Evolutionary conservation across 2,329 filamentous ascomycete species (phyloP), one percentile per base, ranked within the genome.

Genomic region (Pseudogymnoascus sp.): DNA sequence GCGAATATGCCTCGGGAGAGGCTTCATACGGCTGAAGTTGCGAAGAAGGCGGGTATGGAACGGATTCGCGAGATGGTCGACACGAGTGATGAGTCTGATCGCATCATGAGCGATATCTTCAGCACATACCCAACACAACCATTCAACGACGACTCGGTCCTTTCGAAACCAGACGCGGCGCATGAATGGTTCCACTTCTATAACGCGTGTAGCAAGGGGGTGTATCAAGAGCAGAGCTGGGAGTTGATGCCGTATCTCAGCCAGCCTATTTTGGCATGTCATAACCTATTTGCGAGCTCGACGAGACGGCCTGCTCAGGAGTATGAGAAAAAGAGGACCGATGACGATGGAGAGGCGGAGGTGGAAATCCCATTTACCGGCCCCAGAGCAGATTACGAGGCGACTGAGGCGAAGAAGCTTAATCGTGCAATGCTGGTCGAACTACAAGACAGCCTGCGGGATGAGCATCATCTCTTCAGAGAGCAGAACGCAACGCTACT

Each of bases 171-270:
- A 0, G 86, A 88, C 68, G 79, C 83, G 1, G 74, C 74, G 5
- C 96, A 96, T 74, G 93, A 97, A 71, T 99, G 95, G 95, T 83
- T 99, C 63, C 82, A 96, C 74, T 97, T 99, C 75, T 90, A 97
- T 75, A 95, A 97, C 71, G 79, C 81, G 0, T 86, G 96, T 67
- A 91, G 91, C 23, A 86, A 87, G 0, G 86, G 87, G 40, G 82
- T 97, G 1, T 96, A 87, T 72, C 79, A 85, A n/a, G 87, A 84
- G 65, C 93, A 97, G 73, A 93, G 96, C 63, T 99, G 95, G 90
- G 95, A 99, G 75, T 79, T 99, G 14, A 85, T 84, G 0, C 87
- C 91, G 0, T 99, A 99, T 73, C 83, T 97, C 60, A 90, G 87
- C 70, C 90, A 95, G 68, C 88, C 93, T 0, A 83, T 95, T 14